Conservation (phyloP, 2,329 filamentous ascomycete species). For the Fusarium xylarioides region DNA sequence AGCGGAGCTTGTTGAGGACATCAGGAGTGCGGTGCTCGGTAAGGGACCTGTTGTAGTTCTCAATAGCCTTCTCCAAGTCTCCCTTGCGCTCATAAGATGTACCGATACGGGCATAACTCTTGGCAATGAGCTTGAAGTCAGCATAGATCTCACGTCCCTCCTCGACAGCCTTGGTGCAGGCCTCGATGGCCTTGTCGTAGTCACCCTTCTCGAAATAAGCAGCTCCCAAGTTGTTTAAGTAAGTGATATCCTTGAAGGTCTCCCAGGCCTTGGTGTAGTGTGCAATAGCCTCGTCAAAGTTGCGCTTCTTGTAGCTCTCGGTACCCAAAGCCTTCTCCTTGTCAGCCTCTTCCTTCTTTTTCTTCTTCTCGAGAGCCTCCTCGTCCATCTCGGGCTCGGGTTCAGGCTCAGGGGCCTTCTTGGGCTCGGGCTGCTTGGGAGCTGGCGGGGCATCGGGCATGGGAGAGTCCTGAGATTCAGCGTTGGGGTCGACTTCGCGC, state of each 20-base stretch:
- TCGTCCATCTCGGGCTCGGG: slow-evolving; percentile 81
- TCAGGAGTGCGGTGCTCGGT: slow-evolving; percentile 98
- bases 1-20: slow-evolving; percentile 89
- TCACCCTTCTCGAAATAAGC: slow-evolving; percentile 97
- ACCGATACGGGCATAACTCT: slow-evolving; percentile 96
- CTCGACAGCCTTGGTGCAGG: slow-evolving; percentile 87
- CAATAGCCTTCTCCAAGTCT: slow-evolving; percentile 80
- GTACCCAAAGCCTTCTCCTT: slow-evolving; percentile 95
- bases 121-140: slow-evolving; percentile 98
- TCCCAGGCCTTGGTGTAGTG: slow-evolving; percentile 98
- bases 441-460: slow-evolving; percentile 74
- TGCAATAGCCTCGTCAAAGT: slow-evolving; percentile 93
- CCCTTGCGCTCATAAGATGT: slow-evolving; percentile 91
- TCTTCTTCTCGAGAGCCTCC: slow-evolving; percentile 82
- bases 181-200: slow-evolving; percentile 84
- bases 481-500: slow-evolving; percentile 46
- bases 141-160: slow-evolving; percentile 89
- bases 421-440: slow-evolving; percentile 54
- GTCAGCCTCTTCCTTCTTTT: slow-evolving; percentile 92
- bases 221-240: slow-evolving; percentile 94
- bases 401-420: slow-evolving; percentile 67
- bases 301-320: slow-evolving; percentile 96
- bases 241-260: slow-evolving; percentile 92
- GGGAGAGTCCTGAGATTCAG: slow-evolving; percentile 65
- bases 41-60: slow-evolving; percentile 91